Conservation (phyloP, 306 rosid genomes). For the Parietaria judaica region DNA sequence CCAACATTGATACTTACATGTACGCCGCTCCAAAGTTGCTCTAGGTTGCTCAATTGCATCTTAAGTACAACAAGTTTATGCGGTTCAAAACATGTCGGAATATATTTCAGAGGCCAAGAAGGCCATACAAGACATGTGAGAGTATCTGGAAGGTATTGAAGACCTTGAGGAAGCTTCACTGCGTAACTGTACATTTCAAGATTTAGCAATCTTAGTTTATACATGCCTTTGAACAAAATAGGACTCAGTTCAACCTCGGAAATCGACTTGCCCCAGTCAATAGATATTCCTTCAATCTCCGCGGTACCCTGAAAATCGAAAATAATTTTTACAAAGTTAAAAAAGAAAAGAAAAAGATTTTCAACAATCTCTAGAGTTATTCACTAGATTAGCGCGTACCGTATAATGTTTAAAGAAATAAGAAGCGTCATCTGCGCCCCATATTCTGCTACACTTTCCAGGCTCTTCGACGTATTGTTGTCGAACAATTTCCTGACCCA, state of each 20-base stretch:
- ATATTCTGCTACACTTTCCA: neutral
- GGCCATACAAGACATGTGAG: conserved; percentile 14
- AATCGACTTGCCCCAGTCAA: neutral
- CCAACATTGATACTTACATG: too few relatives aligned
- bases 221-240: conserved; percentile 16
- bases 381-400: neutral
- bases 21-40: too few relatives aligned
- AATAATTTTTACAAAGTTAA: neutral
- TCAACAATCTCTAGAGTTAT: neutral
- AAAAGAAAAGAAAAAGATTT: neutral
- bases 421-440: neutral
- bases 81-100: neutral
- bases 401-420: neutral
- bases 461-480: conserved; percentile 1
- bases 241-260: neutral
- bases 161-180: neutral
- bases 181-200: neutral
- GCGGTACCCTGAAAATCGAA: conserved; percentile 8
- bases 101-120: conserved; percentile 1
- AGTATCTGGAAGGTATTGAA: conserved; percentile 16
- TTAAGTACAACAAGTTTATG: too few relatives aligned
- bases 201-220: conserved; percentile 15
- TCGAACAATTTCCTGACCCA: neutral
- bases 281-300: conserved; percentile 8
- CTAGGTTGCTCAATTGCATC: too few relatives aligned